phyloP scores from a whole-genome alignment of 768 basidiomycete genomes.

The Clitopilus hobsonii region DNA sequence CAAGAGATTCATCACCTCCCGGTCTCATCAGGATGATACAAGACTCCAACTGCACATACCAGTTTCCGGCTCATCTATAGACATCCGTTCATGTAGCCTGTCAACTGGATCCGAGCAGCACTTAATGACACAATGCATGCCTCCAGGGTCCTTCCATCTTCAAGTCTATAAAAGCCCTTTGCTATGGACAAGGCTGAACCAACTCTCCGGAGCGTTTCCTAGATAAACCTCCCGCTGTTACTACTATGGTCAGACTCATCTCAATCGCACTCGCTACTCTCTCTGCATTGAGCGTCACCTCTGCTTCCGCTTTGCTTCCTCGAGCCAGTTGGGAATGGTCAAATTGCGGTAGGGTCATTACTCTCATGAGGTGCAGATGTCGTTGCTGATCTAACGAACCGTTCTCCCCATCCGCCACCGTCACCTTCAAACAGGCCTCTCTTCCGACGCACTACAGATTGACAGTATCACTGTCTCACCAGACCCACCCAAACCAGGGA shows the following conservation, averaged over 20 bases:
- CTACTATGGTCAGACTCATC: background rate
- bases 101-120: no score
- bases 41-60: no score
- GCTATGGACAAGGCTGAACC: no score
- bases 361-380: conserved; percentile 58
- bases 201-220: no score
- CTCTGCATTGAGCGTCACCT: conserved; percentile 3
- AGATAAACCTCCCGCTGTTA: no score
- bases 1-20: no score
- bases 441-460: conserved; percentile 50
- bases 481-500: conserved; percentile 85
- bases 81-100: no score
- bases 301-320: background rate
- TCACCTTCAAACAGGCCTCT: conserved; percentile 30
- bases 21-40: no score
- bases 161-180: no score
- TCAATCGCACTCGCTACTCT: background rate
- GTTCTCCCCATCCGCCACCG: conserved; percentile 7
- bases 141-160: no score
- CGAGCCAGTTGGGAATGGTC: conserved; percentile 22
- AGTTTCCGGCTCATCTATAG: no score
- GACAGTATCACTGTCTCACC: conserved; percentile 74
- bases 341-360: conserved; percentile 19
- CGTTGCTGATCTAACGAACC: conserved; percentile 65
- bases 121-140: no score